phyloP scores from a whole-genome alignment of 768 basidiomycete species.

The Auriculariales sp. region DNA sequence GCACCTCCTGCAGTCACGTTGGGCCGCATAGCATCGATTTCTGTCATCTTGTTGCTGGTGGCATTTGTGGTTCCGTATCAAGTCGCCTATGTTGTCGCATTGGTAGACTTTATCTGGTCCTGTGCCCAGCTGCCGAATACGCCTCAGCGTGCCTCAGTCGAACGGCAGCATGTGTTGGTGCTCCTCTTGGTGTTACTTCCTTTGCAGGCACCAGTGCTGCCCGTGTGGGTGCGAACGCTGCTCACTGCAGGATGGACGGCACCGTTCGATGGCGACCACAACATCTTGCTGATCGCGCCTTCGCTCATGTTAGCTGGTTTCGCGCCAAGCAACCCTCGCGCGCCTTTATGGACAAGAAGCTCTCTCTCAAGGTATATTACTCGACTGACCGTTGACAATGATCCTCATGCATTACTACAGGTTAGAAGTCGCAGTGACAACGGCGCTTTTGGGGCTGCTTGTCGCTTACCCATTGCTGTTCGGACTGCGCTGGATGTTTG shows the following conservation, averaged over 20 bases:
- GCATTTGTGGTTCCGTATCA: conserved; percentile 80
- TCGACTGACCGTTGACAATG: background rate
- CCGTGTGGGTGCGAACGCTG: conserved; percentile 82
- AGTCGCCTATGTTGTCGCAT: conserved; percentile 74
- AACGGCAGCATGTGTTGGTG: conserved; percentile 49
- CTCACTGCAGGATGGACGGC: conserved; percentile 63
- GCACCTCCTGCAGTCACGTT: background rate
- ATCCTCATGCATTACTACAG: background rate
- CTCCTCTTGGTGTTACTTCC: conserved; percentile 76
- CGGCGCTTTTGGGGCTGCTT: conserved; percentile 2
- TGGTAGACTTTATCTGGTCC: conserved; percentile 58
- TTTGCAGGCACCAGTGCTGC: conserved; percentile 58
- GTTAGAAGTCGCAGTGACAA: background rate
- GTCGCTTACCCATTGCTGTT: conserved; percentile 31
- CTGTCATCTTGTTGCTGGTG: conserved; percentile 47
- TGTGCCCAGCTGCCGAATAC: conserved; percentile 28
- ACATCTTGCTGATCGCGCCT: conserved; percentile 25
- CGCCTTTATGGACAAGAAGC: conserved; percentile 17
- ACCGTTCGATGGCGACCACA: conserved; percentile 72
- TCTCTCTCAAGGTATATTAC: background rate
- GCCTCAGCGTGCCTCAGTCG: conserved; percentile 22
- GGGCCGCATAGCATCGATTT: conserved; percentile 39
- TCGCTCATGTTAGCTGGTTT: conserved; percentile 51
- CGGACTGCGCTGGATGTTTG: conserved; percentile 52
- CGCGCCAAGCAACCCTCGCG: conserved; percentile 32